Evolutionary conservation across 805 yeast genomes (phyloP).

Genomic region (Barnettozyma pratensis): DNA sequence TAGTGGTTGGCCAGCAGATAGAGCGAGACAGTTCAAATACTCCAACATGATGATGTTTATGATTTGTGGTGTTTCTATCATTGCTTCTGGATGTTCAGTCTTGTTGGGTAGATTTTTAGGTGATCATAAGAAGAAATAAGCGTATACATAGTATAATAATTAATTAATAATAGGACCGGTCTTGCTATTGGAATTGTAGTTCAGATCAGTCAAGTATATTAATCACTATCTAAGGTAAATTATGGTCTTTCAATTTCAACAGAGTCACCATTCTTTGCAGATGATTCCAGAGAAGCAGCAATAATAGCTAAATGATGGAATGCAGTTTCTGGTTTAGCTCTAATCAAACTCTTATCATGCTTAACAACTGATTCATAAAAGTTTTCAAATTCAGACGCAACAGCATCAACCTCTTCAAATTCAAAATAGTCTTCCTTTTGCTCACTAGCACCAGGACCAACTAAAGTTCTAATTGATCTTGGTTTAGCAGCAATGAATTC

Average conservation of each 20-base stretch:
- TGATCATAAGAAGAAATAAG: constrained; percentile 9
- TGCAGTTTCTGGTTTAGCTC: constrained; percentile 66
- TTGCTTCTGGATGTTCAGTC: constrained; percentile 34
- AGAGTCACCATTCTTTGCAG: constrained; percentile 45
- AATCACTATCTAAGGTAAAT: background rate
- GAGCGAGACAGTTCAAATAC: constrained; percentile 50
- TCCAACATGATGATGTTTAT: constrained; percentile 82
- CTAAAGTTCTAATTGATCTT: constrained; percentile 31
- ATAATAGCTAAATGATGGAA: constrained; percentile 92
- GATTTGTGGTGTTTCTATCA: constrained; percentile 68
- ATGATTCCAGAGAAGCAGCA: constrained; percentile 78
- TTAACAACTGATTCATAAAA: constrained; percentile 55
- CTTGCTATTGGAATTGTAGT: too few species aligned
- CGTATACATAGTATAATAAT: background rate
- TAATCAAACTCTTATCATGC: constrained; percentile 54
- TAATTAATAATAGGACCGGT: background rate
- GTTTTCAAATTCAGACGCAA: constrained; percentile 47
- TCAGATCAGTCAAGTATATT: background rate
- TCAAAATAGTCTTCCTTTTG: constrained; percentile 22
- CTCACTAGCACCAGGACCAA: constrained; percentile 23
- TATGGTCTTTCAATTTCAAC: constrained; percentile 38
- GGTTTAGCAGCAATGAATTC: constrained; percentile 50
- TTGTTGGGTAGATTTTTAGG: constrained; percentile 14
- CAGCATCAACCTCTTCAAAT: constrained; percentile 46
- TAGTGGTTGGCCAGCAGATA: constrained; percentile 83